These are phyloP conservation scores for Moricandia arvensis DNA, from an alignment of 345 rosid genomes.

Conservation along the genomic window DNA sequence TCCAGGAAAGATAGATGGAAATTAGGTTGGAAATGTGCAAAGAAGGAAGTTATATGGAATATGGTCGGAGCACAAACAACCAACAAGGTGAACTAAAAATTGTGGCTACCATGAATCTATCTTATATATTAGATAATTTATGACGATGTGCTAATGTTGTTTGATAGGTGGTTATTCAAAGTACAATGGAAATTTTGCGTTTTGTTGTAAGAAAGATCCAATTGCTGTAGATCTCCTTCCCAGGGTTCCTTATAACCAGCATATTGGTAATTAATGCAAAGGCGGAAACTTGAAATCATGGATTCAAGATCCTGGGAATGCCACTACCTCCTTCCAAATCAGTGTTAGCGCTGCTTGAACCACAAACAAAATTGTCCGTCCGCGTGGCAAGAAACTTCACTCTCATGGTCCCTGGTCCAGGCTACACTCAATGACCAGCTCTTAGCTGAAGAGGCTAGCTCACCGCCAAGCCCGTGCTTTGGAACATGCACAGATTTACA, in stretches of 20 bases:
- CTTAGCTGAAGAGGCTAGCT: too few species aligned
- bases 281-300: too few species aligned
- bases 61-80: too few species aligned
- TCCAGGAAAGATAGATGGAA: conserved; percentile 95
- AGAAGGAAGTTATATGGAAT: conserved; percentile 92
- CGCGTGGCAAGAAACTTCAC: conserved; percentile 76
- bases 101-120: background rate
- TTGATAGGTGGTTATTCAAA: conserved; percentile 87
- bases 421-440: conserved; percentile 82
- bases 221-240: conserved; percentile 81
- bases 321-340: conserved; percentile 74
- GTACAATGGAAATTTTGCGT: conserved; percentile 70
- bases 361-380: conserved; percentile 68
- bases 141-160: too few species aligned
- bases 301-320: conserved; percentile 55
- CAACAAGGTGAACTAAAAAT: too few species aligned
- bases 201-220: conserved; percentile 86
- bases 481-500: too few species aligned
- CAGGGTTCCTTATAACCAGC: conserved; percentile 76
- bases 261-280: conserved; percentile 87
- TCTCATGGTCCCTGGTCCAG: conserved; percentile 83
- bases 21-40: conserved; percentile 88
- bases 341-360: conserved; percentile 87
- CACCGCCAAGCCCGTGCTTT: too few species aligned
- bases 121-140: background rate